phyloP scores from a whole-genome alignment of 352 stramenopile genomes.

The Phytophthora crassamura region DNA sequence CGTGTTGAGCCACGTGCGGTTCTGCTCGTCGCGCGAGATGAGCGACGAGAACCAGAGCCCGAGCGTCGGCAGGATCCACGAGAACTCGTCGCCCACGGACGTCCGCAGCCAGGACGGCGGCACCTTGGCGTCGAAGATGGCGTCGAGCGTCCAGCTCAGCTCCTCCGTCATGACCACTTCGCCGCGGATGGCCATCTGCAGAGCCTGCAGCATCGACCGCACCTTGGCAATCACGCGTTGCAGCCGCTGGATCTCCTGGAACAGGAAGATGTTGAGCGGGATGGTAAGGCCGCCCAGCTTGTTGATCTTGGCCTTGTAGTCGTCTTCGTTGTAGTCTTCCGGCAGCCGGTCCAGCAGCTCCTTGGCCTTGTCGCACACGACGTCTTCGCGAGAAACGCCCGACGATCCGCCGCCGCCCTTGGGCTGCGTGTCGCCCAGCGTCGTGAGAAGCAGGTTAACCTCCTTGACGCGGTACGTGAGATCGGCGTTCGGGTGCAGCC shows the following conservation, averaged over 20 bases:
- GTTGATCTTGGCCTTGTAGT: constrained; percentile 98
- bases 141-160: constrained; percentile 94
- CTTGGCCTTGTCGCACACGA: constrained; percentile 96
- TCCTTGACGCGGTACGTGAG: constrained; percentile 98
- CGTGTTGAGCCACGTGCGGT: constrained; percentile 95
- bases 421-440: constrained; percentile 96
- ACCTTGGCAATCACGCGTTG: constrained; percentile 97
- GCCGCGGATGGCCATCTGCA: constrained; percentile 97
- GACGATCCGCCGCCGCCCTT: constrained; percentile 92
- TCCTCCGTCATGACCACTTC: constrained; percentile 99
- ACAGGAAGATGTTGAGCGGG: constrained; percentile 99
- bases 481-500: constrained; percentile 98
- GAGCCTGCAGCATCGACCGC: constrained; percentile 93
- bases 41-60: constrained; percentile 98
- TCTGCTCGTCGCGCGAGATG: constrained; percentile 96
- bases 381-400: constrained; percentile 94
- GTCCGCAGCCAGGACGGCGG: constrained; percentile 96
- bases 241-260: constrained; percentile 98
- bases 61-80: constrained; percentile 96
- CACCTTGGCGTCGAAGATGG: constrained; percentile 97
- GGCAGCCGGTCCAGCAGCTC: constrained; percentile 95
- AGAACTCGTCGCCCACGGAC: constrained; percentile 97
- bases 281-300: constrained; percentile 96
- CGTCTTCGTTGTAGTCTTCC: constrained; percentile 97
- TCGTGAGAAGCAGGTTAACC: constrained; percentile 94